Percentiles rank a stretch among this genome's conserved stretches.
Evolutionary conservation across 805 yeast genomes (phyloP).

Genomic region (Sungouiozyma intestinalis): DNA sequence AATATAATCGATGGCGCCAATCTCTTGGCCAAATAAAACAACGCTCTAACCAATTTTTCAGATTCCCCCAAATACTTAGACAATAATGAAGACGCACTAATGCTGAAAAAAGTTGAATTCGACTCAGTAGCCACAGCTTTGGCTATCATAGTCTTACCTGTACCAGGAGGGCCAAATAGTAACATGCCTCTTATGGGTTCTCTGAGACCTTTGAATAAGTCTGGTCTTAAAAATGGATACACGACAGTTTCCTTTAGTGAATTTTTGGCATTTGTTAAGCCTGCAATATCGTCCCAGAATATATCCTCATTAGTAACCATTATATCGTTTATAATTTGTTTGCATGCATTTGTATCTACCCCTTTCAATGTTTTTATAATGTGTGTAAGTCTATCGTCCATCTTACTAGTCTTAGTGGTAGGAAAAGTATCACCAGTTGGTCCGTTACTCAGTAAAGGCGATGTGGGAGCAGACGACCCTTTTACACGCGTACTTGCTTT

Average conservation of each 20-base stretch:
- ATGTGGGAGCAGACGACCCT: background rate
- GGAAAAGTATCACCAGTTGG: background rate
- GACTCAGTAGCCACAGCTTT: conserved; percentile 97
- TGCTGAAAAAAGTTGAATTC: conserved; percentile 84
- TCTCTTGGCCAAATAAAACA: conserved; percentile 74
- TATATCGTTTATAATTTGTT: conserved; percentile 80
- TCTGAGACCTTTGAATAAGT: conserved; percentile 78
- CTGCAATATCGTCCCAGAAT: conserved; percentile 94
- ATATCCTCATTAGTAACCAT: conserved; percentile 88
- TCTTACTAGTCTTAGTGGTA: background rate
- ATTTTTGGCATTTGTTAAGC: conserved; percentile 75
- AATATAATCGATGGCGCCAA: conserved; percentile 90
- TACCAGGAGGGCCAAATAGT: conserved; percentile 95
- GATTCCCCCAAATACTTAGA: conserved; percentile 78
- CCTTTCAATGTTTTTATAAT: conserved; percentile 37
- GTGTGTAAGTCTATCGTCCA: conserved; percentile 3
- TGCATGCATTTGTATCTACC: conserved; percentile 68
- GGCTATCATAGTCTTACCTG: conserved; percentile 97
- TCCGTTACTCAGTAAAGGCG: background rate
- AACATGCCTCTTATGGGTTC: conserved; percentile 97
- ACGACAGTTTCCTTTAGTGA: conserved; percentile 93
- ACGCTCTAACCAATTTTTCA: conserved; percentile 83
- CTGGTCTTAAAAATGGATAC: conserved; percentile 91
- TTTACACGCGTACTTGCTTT: background rate
- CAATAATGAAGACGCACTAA: conserved; percentile 82